These are phyloP conservation scores for Pinus taeda DNA, from an alignment of 75 land plant species.

Conservation along the genomic window DNA sequence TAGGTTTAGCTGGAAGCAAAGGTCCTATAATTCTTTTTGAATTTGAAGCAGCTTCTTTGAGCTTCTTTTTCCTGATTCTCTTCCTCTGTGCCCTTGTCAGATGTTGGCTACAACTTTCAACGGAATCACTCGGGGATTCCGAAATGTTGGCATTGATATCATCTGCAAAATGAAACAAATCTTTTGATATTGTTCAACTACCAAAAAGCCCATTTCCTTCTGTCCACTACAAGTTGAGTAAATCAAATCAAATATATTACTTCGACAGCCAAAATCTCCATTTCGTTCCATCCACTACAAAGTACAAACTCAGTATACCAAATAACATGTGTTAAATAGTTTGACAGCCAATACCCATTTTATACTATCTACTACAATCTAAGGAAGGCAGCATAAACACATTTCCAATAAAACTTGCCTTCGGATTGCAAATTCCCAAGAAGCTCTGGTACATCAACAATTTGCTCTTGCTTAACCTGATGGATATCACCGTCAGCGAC, in stretches of 20 bases:
- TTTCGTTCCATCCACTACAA: background rate
- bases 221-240: background rate
- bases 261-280: background rate
- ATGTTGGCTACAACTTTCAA: conserved; percentile 15
- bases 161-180: conserved; percentile 10
- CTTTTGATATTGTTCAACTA: background rate
- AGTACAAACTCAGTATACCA: background rate
- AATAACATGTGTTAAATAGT: background rate
- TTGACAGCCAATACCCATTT: background rate
- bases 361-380: background rate
- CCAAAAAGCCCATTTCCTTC: background rate
- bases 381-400: background rate
- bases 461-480: background rate
- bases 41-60: conserved; percentile 31
- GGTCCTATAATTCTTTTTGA: conserved; percentile 56
- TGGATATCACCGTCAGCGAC: too few relatives aligned
- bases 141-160: background rate
- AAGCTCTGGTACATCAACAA: background rate
- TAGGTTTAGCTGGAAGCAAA: conserved; percentile 18
- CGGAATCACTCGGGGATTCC: background rate
- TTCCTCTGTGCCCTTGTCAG: conserved; percentile 58
- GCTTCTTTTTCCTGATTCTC: conserved; percentile 45
- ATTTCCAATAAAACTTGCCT: conserved; percentile 1
- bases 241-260: background rate
- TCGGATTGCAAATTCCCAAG: background rate